Percentiles rank a stretch among this genome's conserved stretches.
phyloP scores from a whole-genome alignment of 1,284 basidiomycete genomes.

The Ganoderma sinense region DNA sequence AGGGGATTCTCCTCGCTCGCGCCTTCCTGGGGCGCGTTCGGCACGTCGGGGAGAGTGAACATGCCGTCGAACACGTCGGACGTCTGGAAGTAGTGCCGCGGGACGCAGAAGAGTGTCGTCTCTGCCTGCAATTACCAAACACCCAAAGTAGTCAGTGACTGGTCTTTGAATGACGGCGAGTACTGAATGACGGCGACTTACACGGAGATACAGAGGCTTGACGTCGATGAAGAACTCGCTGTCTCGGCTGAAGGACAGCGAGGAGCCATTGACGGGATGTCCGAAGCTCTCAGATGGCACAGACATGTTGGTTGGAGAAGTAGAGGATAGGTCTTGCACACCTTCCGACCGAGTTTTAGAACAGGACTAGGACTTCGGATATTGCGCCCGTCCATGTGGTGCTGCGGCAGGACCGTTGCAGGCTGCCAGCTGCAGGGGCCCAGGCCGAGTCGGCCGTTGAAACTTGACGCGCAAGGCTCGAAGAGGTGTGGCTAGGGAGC shows the following conservation, averaged over 20 bases:
- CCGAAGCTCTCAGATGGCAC: neutral
- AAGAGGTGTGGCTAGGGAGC: too few relatives aligned
- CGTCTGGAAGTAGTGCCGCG: constrained; percentile 1
- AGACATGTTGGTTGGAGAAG: neutral
- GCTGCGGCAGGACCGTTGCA: too few relatives aligned
- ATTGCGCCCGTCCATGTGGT: neutral
- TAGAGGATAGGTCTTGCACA: neutral
- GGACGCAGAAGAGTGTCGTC: neutral
- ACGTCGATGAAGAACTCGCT: neutral
- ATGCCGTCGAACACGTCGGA: constrained; percentile 1
- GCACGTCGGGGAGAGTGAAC: neutral
- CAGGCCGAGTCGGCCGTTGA: too few relatives aligned
- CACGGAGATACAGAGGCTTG: neutral
- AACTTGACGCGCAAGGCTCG: too few relatives aligned
- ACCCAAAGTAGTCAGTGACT: too few relatives aligned
- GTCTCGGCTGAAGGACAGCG: neutral
- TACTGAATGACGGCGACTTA: neutral
- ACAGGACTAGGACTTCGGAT: neutral
- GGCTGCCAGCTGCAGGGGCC: too few relatives aligned
- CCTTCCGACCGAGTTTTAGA: neutral
- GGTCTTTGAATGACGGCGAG: too few relatives aligned
- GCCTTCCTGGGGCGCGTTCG: neutral
- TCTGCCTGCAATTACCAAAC: neutral
- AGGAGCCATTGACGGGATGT: neutral
- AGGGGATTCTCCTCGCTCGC: neutral